Evolutionary conservation across 768 basidiomycete species (phyloP), one percentile per base, ranked within the genome.

Genomic region (Scleroderma citrinum): DNA sequence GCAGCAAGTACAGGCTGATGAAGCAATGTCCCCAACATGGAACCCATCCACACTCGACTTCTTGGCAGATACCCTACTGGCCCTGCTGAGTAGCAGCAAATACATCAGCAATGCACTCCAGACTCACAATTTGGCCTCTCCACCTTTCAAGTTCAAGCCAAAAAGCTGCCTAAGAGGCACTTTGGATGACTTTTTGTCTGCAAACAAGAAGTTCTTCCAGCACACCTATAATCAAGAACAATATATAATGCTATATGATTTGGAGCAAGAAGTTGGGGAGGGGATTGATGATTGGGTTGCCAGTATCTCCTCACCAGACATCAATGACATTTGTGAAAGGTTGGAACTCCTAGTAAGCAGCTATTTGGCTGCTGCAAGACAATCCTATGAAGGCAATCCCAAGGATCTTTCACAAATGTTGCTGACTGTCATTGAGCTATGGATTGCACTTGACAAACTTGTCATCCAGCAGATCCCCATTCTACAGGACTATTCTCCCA

Each of bases 401-500:
- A 73, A 76, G 49, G 53, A 62, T 42, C 43, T 59, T n/a, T 74
- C 73, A 0, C 47, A 67, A 2, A 71, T 76, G 65, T 54, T 76
- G 42, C 58, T 77, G 35, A 52, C 51, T 3, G 32, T 52, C 3
- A 32, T 52, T 5, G 68, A 73, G 20, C 59, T 78, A n/a, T 78
- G 76, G 76, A 60, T 71, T 3, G 71, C 66, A 0, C 58, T 76
- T 7, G 76, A 77, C 54, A 35, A 35, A 13, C 17, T 39, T 10
- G 38, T 39, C 17, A 13, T 39, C 5, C 4, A 20, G 19, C n/a
- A 39, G 21, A 19, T 39, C 17, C 71, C 77, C 2, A 61, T 78
- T 12, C 58, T 80, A 10, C 39, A 37, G 0, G 59, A 70, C 6
- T 80, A 75, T 45, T 71, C 75, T 12, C 76, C 78, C 0, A 76